Evolutionary conservation across 768 basidiomycete species (phyloP).

Genomic region (Leccinum subtestaceum): DNA sequence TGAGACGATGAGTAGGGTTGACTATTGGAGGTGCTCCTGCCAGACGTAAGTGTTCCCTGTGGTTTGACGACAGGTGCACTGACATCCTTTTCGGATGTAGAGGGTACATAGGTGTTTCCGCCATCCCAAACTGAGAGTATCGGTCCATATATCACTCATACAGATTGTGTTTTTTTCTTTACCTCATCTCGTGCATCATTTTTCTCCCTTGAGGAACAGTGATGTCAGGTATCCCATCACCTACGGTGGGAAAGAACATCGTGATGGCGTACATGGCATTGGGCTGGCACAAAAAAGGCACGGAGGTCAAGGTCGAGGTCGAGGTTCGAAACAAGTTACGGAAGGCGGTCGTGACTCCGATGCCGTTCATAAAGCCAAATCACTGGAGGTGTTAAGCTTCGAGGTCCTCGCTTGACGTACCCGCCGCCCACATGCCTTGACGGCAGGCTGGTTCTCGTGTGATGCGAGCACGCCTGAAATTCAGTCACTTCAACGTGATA

Average conservation of each 20-base stretch:
- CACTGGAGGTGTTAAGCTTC: constrained; percentile 65
- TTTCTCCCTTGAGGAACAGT: constrained; percentile 47
- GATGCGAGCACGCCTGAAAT: background rate
- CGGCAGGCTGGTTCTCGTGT: background rate
- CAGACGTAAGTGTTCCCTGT: constrained; percentile 49
- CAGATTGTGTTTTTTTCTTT: background rate
- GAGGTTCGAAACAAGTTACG: constrained; percentile 62
- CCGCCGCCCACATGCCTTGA: background rate
- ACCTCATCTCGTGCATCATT: constrained; percentile 19
- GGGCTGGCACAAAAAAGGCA: constrained; percentile 90
- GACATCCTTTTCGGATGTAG: constrained; percentile 34
- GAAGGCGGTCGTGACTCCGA: constrained; percentile 67
- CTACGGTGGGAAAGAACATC: constrained; percentile 85
- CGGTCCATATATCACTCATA: constrained; percentile 42
- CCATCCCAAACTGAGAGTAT: constrained; percentile 54
- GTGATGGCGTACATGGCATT: constrained; percentile 89
- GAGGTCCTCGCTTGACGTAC: background rate
- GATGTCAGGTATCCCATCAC: constrained; percentile 95
- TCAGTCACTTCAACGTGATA: background rate
- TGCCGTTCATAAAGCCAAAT: constrained; percentile 85
- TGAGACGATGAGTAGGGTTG: constrained; percentile 76
- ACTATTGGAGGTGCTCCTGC: constrained; percentile 84
- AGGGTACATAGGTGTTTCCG: constrained; percentile 73
- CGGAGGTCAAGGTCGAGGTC: constrained; percentile 79
- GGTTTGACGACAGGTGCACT: background rate